A percentile compares a stretch with the other conserved stretches of the same genome.
These are phyloP conservation scores for Aureobasidium sp. DNA, from an alignment of 2,329 filamentous ascomycete species.

Conservation along the genomic window DNA sequence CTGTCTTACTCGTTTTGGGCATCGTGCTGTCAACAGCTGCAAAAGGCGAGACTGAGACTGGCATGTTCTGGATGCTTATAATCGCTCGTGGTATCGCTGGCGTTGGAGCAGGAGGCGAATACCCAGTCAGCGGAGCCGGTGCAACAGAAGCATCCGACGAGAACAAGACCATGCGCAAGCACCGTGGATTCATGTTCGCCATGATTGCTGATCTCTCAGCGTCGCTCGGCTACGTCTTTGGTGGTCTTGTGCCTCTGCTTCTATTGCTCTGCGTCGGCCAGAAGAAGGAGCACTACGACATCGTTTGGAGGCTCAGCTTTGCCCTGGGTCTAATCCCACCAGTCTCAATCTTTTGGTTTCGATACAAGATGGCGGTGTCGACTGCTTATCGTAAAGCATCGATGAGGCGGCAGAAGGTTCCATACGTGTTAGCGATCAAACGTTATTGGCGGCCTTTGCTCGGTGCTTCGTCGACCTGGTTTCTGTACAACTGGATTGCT, in stretches of 20 bases:
- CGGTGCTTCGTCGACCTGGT: slow-evolving; percentile 63
- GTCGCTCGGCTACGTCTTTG: slow-evolving; percentile 29
- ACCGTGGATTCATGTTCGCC: slow-evolving; percentile 32
- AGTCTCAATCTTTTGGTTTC: slow-evolving; percentile 62
- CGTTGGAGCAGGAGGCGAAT: slow-evolving; percentile 55
- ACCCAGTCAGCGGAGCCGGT: slow-evolving; percentile 53
- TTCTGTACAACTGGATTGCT: slow-evolving; percentile 59
- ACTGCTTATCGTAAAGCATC: slow-evolving; percentile 59
- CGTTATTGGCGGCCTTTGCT: slow-evolving; percentile 63
- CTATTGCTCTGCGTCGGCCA: too few relatives aligned
- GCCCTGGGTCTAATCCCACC: slow-evolving; percentile 57
- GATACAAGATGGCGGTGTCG: slow-evolving; percentile 59
- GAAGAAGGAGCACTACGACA: too few relatives aligned
- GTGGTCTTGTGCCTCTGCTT: too few relatives aligned
- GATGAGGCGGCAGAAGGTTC: slow-evolving; percentile 58
- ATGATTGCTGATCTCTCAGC: slow-evolving; percentile 30
- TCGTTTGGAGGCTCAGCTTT: slow-evolving; percentile 56
- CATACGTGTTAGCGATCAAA: slow-evolving; percentile 54
- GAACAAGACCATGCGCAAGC: slow-evolving; percentile 40
- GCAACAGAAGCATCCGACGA: slow-evolving; percentile 56
- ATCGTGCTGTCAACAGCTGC: slow-evolving; percentile 50
- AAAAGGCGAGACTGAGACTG: slow-evolving; percentile 49
- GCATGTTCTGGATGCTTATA: slow-evolving; percentile 62
- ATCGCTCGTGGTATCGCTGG: slow-evolving; percentile 55
- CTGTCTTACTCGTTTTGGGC: slow-evolving; percentile 51